Base-by-base conservation (phyloP, 306 rosid genomes). In the Sesbania bispinosa region DNA sequence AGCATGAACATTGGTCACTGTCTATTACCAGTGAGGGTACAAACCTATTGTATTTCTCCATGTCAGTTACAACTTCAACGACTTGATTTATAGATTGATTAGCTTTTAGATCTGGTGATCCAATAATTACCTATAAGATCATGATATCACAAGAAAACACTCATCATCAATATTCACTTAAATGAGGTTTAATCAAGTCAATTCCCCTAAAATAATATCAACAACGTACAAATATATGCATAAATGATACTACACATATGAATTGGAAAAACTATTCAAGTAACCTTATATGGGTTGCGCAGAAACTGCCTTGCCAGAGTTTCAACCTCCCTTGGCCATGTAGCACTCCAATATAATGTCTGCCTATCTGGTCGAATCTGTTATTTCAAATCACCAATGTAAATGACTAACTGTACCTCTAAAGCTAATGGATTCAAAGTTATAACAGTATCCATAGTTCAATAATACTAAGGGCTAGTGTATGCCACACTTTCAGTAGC, bases 301-400 rank as follows among this genome's bases (percentile, higher is more conserved):
- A 94, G 81, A 75, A 94, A 94, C 85, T 89, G 96, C 82, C 97
- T 89, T 45, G 98, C 98, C 27, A 90, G 82, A 68, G 83, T 63
- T 84, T 94, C 98, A 82, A 94, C 98, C 83, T 94, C 97, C 86
- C 85, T 90, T 77, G 98, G 98, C 98, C 98, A 94, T 10, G 98
- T 94, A 74, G 98, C 98, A 80, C 98, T 94, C 98, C 98, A 94
- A 51, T 89, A 91, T 74, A 94, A 82, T 35, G 98, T 94, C 88
- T 94, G 98, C 71, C 98, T 85, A 83, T 94, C 98, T 45, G 98
- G 98, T 65, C 97, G 92, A 71, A 92, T 87, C 98, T 94, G 86
- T 59, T 41, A 82, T 77, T 67, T 67, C 33, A 67, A 75, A 81
- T 19, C 24, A 67, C 15, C 19, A 48, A 38, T 74, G 75, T 54